These are phyloP conservation scores for Cercospora janseana DNA, from an alignment of 2,329 filamentous ascomycete genomes.

Conservation along the genomic window DNA sequence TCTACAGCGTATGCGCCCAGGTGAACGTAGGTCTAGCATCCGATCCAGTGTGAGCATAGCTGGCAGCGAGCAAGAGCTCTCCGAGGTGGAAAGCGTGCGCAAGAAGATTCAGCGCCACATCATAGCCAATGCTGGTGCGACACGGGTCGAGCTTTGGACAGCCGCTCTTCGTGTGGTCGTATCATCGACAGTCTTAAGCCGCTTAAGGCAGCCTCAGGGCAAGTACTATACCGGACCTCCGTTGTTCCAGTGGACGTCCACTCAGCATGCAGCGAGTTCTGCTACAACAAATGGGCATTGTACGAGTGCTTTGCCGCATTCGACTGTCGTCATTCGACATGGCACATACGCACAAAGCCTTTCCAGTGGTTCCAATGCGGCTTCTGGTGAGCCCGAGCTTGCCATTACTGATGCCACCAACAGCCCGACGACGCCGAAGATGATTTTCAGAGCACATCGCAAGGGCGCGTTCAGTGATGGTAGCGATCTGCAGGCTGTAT, in stretches of 20 bases:
- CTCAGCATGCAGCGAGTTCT: too few relatives aligned
- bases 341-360: conserved; percentile 34
- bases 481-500: conserved; percentile 30
- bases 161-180: conserved; percentile 37
- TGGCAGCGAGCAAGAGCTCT: conserved; percentile 29
- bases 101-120: conserved; percentile 43
- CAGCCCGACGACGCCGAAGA: conserved; percentile 30
- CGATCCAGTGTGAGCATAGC: conserved; percentile 30
- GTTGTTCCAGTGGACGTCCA: conserved; percentile 20
- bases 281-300: too few relatives aligned
- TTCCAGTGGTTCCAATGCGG: conserved; percentile 19
- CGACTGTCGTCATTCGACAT: conserved; percentile 10
- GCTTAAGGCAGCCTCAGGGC: conserved; percentile 24
- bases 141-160: conserved; percentile 41
- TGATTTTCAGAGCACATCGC: conserved; percentile 35
- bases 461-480: conserved; percentile 36
- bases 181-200: conserved; percentile 34
- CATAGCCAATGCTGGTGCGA: conserved; percentile 36
- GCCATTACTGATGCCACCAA: conserved; percentile 34
- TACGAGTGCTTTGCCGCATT: too few relatives aligned
- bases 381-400: conserved; percentile 26
- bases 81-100: conserved; percentile 39
- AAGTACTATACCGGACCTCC: conserved; percentile 20
- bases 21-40: conserved; percentile 29
- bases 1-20: conserved; percentile 21